These are phyloP conservation scores for Actinomortierella wolfii DNA, from an alignment of 371 early-diverging fungal genomes.

Conservation along the genomic window DNA sequence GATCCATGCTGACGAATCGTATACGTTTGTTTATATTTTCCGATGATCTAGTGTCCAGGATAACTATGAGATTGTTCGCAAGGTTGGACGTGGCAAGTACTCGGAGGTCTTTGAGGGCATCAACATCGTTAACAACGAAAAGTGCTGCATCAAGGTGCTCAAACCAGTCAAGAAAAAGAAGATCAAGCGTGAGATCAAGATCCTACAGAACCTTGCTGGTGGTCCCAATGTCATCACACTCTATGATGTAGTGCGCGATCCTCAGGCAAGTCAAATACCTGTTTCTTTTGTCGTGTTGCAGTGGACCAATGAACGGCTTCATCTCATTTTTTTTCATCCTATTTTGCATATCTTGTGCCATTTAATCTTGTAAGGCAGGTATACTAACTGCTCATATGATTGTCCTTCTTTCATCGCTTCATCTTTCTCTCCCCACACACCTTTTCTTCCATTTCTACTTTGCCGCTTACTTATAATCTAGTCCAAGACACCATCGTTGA, in stretches of 20 bases:
- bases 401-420: too few species aligned
- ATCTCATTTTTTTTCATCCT: neutral
- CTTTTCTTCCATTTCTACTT: neutral
- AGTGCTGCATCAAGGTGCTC: slow-evolving; percentile 98
- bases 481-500: slow-evolving; percentile 94
- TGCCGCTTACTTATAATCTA: slow-evolving; percentile 39
- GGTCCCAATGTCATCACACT: slow-evolving; percentile 95
- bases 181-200: slow-evolving; percentile 99
- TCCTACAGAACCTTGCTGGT: slow-evolving; percentile 95
- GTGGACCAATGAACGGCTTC: slow-evolving; percentile 1
- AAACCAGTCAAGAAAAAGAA: slow-evolving; percentile 99
- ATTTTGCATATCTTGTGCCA: too few species aligned
- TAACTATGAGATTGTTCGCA: slow-evolving; percentile 95
- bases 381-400: too few species aligned
- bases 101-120: slow-evolving; percentile 99
- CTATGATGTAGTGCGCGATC: slow-evolving; percentile 96
- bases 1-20: too few species aligned
- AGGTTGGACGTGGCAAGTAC: slow-evolving; percentile 99
- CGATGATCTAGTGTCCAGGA: slow-evolving; percentile 91
- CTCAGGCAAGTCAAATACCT: slow-evolving; percentile 61
- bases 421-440: too few species aligned
- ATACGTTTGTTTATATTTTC: too few species aligned
- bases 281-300: slow-evolving; percentile 1
- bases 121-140: slow-evolving; percentile 74
- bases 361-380: too few species aligned